phyloP scores from a whole-genome alignment of 306 rosid genomes.

The Oxytropis ochrocephala region DNA sequence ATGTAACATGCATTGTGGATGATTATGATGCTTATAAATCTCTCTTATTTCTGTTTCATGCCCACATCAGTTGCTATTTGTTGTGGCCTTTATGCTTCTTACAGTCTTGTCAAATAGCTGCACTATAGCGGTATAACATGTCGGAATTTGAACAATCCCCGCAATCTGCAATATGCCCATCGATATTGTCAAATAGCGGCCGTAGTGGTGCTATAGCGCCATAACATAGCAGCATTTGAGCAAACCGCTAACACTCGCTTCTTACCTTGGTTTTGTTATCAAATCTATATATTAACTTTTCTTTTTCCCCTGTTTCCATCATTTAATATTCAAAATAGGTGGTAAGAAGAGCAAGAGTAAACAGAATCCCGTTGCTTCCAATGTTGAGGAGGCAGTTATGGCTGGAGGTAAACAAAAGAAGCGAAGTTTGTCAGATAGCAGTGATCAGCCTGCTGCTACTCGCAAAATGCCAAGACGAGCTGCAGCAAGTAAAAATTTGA shows the following conservation, averaged over 20 bases:
- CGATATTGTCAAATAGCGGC: too few species aligned
- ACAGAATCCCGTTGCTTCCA: constrained; percentile 7
- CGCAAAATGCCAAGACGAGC: constrained; percentile 88
- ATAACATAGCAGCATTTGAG: too few species aligned
- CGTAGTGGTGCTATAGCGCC: too few species aligned
- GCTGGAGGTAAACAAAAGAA: constrained; percentile 41
- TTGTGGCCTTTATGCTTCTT: background rate
- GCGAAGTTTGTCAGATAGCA: constrained; percentile 34
- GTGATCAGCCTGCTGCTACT: constrained; percentile 40
- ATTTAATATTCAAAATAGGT: constrained; percentile 19
- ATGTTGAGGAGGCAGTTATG: constrained; percentile 24
- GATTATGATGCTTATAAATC: background rate
- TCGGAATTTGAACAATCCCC: too few species aligned
- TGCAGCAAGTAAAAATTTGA: constrained; percentile 63
- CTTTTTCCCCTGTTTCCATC: background rate
- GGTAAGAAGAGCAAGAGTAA: constrained; percentile 21
- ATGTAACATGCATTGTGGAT: background rate
- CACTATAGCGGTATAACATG: too few species aligned
- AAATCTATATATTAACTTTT: background rate
- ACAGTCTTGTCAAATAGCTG: too few species aligned
- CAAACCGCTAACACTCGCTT: too few species aligned
- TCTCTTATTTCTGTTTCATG: background rate
- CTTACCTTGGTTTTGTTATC: background rate
- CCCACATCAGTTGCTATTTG: background rate
- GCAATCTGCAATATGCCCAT: too few species aligned